Conservation (phyloP, 2,329 filamentous ascomycete species). For the Cladosporium velox region DNA sequence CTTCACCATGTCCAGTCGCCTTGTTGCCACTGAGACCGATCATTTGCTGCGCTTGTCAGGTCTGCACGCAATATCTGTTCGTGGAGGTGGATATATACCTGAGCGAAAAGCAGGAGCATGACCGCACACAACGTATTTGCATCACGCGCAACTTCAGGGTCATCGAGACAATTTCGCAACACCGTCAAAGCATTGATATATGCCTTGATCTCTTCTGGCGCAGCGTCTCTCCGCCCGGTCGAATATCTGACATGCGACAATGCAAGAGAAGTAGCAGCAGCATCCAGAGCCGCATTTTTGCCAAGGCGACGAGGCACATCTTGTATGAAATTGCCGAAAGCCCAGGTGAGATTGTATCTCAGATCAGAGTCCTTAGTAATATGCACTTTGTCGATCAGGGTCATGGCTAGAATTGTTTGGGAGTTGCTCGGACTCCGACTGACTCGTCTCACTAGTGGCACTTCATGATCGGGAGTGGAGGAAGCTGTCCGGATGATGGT, state of each 20-base stretch:
- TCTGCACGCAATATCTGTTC: neutral
- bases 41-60: slow-evolving; percentile 5
- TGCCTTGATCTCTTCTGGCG: slow-evolving; percentile 1
- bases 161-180: slow-evolving; percentile 16
- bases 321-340: slow-evolving; percentile 20
- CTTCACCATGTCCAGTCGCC: slow-evolving; percentile 19
- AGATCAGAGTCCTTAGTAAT: slow-evolving; percentile 2
- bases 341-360: slow-evolving; percentile 18
- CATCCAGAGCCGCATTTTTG: slow-evolving; percentile 20
- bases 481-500: neutral
- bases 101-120: slow-evolving; percentile 21
- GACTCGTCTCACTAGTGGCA: neutral
- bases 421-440: slow-evolving; percentile 2
- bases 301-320: slow-evolving; percentile 20
- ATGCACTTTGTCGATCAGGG: slow-evolving; percentile 15
- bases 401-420: slow-evolving; percentile 5
- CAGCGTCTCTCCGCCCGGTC: neutral
- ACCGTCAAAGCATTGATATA: slow-evolving; percentile 18
- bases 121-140: slow-evolving; percentile 22
- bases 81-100: slow-evolving; percentile 9
- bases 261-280: slow-evolving; percentile 21
- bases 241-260: slow-evolving; percentile 15
- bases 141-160: slow-evolving; percentile 18
- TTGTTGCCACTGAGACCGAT: slow-evolving; percentile 1
- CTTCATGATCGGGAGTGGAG: neutral